Base-by-base conservation (phyloP, 1,284 basidiomycete species). In the Ceratobasidium papillatum region DNA sequence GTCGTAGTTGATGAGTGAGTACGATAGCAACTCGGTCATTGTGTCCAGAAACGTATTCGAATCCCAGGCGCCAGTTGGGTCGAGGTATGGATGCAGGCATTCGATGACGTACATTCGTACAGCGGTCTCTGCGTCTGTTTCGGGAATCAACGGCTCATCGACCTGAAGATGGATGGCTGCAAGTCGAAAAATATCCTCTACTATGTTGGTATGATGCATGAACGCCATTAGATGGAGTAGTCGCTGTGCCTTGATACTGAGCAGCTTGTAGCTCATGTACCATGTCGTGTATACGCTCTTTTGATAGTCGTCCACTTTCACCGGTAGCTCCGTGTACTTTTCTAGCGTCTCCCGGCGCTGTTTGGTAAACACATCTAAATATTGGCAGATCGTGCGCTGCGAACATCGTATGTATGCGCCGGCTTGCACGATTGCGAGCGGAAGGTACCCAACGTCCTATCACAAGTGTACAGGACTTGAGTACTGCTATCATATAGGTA, bases 391-490 rank as follows among this genome's bases (percentile, higher is more conserved):
- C 3, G n/a, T 58, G 19, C 30, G 32, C 22, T 32, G 25, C 11
- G 36, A 27, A n/a, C n/a, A 17, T 11, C 1, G 3, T 1, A 62
- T 62, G 32, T 62, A 62, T 62, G 41, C 41, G 43, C 61, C 61
- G 8, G 61, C 61, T n/a, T 73, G 69, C n/a, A 73, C 69, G 22
- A 73, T 54, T 4, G 69, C 69, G 4, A 73, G 54, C 22, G 69
- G 19, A 1, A 73, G 69, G 25, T 30, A 34, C 2, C 66, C 66
- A 9, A 69, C 17, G 34, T 38, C n/a, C 25, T 56, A n/a, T 12
- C 49, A 51, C n/a, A n/a, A n/a, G n/a, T 41, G 5, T 14, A 41
- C 7, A 47, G 52, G 27, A 4, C 25, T 27, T 34, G 11, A 56
- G 4, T 19, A 25, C 2, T 30, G 14, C 11, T 56, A 25, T 5